These are phyloP conservation scores for Rhodamnia rubescens DNA, from an alignment of 345 rosid species.

Conservation along the genomic window DNA sequence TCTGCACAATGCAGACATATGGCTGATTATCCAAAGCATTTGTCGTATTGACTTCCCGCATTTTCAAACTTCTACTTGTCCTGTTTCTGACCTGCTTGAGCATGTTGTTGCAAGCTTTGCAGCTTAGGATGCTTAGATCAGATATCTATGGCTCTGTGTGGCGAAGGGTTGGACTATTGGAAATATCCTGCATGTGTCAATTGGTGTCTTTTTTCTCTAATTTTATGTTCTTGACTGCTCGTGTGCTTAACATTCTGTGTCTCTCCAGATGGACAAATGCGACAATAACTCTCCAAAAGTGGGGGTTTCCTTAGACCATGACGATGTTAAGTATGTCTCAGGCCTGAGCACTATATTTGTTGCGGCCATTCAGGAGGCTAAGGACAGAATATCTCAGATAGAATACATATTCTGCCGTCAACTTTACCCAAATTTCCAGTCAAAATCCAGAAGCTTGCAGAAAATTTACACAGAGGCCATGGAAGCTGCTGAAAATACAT, in stretches of 20 bases:
- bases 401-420: slow-evolving; percentile 86
- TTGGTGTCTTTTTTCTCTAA: not conserved
- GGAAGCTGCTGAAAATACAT: slow-evolving; percentile 38
- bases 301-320: slow-evolving; percentile 21
- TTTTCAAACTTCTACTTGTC: not conserved
- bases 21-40: not conserved
- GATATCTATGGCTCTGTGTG: not conserved
- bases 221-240: not conserved
- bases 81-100: not conserved
- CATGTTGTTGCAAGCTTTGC: not conserved
- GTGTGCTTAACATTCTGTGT: not conserved
- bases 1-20: not conserved
- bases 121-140: not conserved
- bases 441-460: slow-evolving; percentile 38
- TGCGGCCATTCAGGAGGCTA: slow-evolving; percentile 85
- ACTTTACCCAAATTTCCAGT: slow-evolving; percentile 59
- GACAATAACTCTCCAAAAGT: not conserved
- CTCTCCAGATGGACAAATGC: not conserved
- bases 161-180: not conserved
- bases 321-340: slow-evolving; percentile 40
- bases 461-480: slow-evolving; percentile 39
- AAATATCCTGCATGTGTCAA: not conserved
- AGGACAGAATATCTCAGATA: slow-evolving; percentile 82
- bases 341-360: slow-evolving; percentile 70
- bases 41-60: not conserved